Evolutionary conservation across 306 rosid genomes (phyloP).

Genomic region (barrel medic (Medicago truncatula)): MtrunA17r5.0-ANR NC_053045.1:24642501-24643000

Average conservation of each 20-base stretch:
- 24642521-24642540: constrained; percentile 24
- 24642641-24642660: not conserved
- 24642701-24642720: constrained; percentile 33
- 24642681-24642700: constrained; percentile 29
- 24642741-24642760: constrained; percentile 20
- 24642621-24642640: constrained; percentile 17
- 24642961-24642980: not conserved
- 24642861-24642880: constrained; percentile 21
- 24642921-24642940: constrained; percentile 37
- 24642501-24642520: not conserved
- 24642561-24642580: not conserved
- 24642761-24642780: constrained; percentile 7
- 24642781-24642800: constrained; percentile 17
- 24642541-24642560: constrained; percentile 27
- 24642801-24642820: constrained; percentile 32
- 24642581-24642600: constrained; percentile 38
- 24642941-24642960: constrained; percentile 36
- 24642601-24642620: constrained; percentile 13
- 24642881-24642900: constrained; percentile 33
- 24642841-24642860: not conserved
- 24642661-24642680: constrained; percentile 30
- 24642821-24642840: constrained; percentile 27
- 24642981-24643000: too few relatives aligned
- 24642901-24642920: constrained; percentile 37
- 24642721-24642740: constrained; percentile 6